Percentiles rank a stretch among this genome's conserved stretches.
phyloP scores from a whole-genome alignment of 73 alveolate species.

The Breviolum minutum region DNA sequence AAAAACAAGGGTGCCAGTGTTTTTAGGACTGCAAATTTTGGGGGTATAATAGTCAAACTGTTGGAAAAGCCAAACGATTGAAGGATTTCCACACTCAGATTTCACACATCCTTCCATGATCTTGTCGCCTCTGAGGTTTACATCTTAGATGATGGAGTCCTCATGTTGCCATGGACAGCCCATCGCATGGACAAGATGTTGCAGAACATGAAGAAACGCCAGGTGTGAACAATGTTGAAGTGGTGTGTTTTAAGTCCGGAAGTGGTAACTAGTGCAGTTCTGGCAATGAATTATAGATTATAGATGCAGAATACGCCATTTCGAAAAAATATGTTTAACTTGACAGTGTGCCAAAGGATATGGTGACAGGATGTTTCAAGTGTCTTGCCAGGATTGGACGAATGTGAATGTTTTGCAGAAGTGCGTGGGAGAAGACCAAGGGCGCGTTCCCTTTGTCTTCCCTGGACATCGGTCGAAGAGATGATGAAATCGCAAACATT shows the following conservation, averaged over 20 bases:
- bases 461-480: slow-evolving; percentile 61
- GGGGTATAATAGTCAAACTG: no score
- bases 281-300: neutral
- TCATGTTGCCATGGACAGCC: slow-evolving; percentile 80
- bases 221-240: neutral
- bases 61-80: no score
- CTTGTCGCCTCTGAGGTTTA: slow-evolving; percentile 22
- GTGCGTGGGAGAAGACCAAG: slow-evolving; percentile 16
- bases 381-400: slow-evolving; percentile 37
- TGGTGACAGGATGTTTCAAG: no score
- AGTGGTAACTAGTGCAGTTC: neutral
- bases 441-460: neutral
- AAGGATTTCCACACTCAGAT: neutral
- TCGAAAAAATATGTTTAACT: no score
- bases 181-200: slow-evolving; percentile 71
- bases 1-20: no score
- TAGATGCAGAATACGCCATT: neutral
- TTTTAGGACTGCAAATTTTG: no score
- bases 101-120: neutral
- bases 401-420: neutral
- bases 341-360: no score
- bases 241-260: neutral
- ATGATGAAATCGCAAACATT: neutral
- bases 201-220: slow-evolving; percentile 51
- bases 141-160: slow-evolving; percentile 54